Evolutionary conservation across 1,139 yeast species (phyloP).

Genomic region (Kazachstania sp.): DNA sequence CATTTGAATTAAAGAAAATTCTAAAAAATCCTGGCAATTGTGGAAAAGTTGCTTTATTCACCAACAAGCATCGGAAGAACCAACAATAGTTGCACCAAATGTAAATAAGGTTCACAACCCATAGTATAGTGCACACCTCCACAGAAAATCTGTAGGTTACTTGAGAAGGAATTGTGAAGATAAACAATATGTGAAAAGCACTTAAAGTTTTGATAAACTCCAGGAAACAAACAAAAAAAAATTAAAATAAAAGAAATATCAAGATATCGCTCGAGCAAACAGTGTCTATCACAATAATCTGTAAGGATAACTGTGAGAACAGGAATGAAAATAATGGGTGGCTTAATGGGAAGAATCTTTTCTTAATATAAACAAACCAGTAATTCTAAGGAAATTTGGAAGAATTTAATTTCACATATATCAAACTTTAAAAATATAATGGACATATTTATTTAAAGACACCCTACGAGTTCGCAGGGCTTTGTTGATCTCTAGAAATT

Average conservation of each 20-base stretch:
- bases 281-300: background rate
- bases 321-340: background rate
- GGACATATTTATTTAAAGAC: background rate
- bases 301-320: background rate
- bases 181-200: background rate
- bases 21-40: no score
- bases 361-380: background rate
- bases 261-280: constrained; percentile 1
- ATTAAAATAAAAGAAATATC: background rate
- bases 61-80: no score
- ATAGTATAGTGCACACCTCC: no score
- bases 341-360: background rate
- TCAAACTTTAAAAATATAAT: background rate
- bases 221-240: background rate
- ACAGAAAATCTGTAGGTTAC: background rate
- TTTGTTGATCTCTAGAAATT: no score
- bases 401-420: background rate
- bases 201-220: background rate
- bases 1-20: no score
- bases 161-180: background rate
- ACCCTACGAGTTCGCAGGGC: background rate
- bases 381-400: background rate
- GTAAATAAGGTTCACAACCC: no score
- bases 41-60: no score
- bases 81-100: no score